These are phyloP conservation scores for Penicillium angulare DNA, from an alignment of 495 filamentous ascomycete genomes.

Conservation along the genomic window DNA sequence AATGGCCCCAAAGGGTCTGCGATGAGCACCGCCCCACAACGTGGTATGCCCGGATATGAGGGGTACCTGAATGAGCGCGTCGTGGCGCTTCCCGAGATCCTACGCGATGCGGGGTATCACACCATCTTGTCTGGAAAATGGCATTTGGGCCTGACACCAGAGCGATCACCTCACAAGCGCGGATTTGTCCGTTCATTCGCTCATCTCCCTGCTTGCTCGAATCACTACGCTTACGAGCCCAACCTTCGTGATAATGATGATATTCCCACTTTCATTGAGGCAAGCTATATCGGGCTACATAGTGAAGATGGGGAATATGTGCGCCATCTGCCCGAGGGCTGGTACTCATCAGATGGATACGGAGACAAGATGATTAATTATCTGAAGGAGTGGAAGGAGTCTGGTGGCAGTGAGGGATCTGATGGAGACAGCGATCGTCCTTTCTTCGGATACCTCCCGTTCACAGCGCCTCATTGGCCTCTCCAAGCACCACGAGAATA, in stretches of 20 bases:
- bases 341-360: constrained; percentile 57
- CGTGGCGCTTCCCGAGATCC: constrained; percentile 59
- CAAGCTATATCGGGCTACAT: constrained; percentile 54
- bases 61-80: constrained; percentile 64
- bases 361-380: constrained; percentile 54
- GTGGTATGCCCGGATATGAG: constrained; percentile 64
- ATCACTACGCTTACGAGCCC: constrained; percentile 62
- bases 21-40: constrained; percentile 43
- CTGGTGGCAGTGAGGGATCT: constrained; percentile 26
- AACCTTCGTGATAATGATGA: constrained; percentile 45
- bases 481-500: constrained; percentile 54
- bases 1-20: constrained; percentile 44
- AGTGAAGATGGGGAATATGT: constrained; percentile 59
- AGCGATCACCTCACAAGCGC: constrained; percentile 39
- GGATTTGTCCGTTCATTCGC: constrained; percentile 50
- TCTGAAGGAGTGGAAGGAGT: constrained; percentile 49
- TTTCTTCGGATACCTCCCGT: constrained; percentile 61
- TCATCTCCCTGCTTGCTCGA: constrained; percentile 55
- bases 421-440: constrained; percentile 44
- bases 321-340: constrained; percentile 51
- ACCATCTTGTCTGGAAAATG: constrained; percentile 65
- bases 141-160: constrained; percentile 48
- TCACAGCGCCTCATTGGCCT: constrained; percentile 62
- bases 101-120: constrained; percentile 60
- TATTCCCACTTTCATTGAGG: constrained; percentile 51